Percentiles rank a stretch among this genome's conserved stretches.
Conservation (phyloP, 306 rosid species). For the Malus sieversii region DNA sequence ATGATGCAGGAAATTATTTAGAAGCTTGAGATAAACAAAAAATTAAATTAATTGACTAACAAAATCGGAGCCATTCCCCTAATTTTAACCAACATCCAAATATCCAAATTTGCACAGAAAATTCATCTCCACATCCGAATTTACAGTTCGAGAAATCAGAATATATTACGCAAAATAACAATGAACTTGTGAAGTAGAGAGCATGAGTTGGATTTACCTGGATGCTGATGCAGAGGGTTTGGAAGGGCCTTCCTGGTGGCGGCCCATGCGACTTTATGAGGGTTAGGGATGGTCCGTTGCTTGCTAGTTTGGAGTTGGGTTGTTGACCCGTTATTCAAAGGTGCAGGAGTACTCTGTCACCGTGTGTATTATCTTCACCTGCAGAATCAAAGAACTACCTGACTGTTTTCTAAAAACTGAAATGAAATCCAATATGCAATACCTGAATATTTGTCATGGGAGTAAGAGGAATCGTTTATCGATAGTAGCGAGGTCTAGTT, state of each 20-base stretch:
- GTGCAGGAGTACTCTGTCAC: slow-evolving; percentile 20
- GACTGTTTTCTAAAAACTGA: no score
- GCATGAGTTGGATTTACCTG: slow-evolving; percentile 2
- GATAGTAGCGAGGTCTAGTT: no score
- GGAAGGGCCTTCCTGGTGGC: slow-evolving; percentile 25
- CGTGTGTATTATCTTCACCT: slow-evolving; percentile 37
- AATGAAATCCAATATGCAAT: no score
- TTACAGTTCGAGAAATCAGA: background rate
- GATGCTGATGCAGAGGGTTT: slow-evolving; percentile 29
- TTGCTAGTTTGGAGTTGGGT: slow-evolving; percentile 38
- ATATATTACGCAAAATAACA: background rate
- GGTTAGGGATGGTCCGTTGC: slow-evolving; percentile 38
- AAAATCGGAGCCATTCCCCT: no score
- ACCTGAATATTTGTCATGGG: no score
- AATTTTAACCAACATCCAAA: background rate
- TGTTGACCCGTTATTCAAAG: slow-evolving; percentile 27
- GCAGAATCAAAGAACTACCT: slow-evolving; percentile 12
- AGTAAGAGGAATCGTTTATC: no score
- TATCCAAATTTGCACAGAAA: background rate
- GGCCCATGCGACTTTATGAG: slow-evolving; percentile 31
- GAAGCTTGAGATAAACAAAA: no score
- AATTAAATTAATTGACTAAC: no score
- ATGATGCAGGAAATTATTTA: no score
- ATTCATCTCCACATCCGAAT: background rate
- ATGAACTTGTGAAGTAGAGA: slow-evolving; percentile 7